A percentile compares a stretch with the other conserved stretches of the same genome.
These are phyloP conservation scores for Wickerhamiella qilinensis DNA, from an alignment of 805 yeast genomes.

Conservation along the genomic window DNA sequence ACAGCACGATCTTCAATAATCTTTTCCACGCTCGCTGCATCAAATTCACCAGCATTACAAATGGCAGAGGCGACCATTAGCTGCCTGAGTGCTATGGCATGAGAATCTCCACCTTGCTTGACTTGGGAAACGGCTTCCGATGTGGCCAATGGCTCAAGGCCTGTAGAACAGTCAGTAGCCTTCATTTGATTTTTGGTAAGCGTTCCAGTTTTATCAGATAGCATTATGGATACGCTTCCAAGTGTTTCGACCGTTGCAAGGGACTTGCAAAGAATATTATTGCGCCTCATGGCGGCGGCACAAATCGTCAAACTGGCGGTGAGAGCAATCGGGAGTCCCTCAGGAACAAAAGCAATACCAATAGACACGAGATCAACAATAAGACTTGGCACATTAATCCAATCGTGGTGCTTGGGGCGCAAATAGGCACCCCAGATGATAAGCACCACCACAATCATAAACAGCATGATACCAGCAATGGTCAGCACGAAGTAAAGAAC, in stretches of 20 bases:
- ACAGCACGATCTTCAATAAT: conserved; percentile 10
- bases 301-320: conserved; percentile 83
- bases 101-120: background rate
- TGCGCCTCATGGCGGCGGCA: conserved; percentile 30
- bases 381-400: conserved; percentile 74
- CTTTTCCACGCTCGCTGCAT: conserved; percentile 3
- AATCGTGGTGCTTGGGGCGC: conserved; percentile 75
- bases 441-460: conserved; percentile 72
- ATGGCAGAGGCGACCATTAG: conserved; percentile 9
- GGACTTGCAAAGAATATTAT: conserved; percentile 31
- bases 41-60: conserved; percentile 13
- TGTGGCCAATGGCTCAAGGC: background rate
- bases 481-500: conserved; percentile 15
- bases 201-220: conserved; percentile 33
- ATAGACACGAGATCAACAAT: conserved; percentile 53
- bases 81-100: background rate
- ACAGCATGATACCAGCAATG: conserved; percentile 42
- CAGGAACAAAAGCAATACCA: conserved; percentile 96
- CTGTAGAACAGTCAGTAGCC: conserved; percentile 3
- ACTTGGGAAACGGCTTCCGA: background rate
- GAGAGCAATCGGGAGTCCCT: conserved; percentile 89
- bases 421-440: conserved; percentile 57
- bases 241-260: conserved; percentile 36
- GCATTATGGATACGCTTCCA: conserved; percentile 36
- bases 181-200: conserved; percentile 31